phyloP scores from a whole-genome alignment of 2,329 filamentous ascomycete genomes.

The Phaeosphaeria sp. region DNA sequence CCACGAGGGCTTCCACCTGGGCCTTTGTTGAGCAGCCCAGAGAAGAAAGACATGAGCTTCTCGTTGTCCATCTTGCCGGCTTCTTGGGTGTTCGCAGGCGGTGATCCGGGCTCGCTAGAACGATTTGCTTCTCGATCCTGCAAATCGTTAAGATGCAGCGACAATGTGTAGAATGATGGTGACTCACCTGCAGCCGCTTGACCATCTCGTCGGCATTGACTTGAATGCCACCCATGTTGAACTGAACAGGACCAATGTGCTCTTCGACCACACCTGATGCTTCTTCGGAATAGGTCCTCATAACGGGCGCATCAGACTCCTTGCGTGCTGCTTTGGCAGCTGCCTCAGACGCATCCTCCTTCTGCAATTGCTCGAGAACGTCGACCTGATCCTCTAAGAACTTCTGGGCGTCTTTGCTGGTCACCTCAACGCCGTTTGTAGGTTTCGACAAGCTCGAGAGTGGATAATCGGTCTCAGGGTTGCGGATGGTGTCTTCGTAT shows the following conservation, averaged over 20 bases:
- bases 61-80: slow-evolving; percentile 48
- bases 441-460: slow-evolving; percentile 51
- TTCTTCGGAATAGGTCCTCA: slow-evolving; percentile 33
- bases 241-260: slow-evolving; percentile 92
- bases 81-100: slow-evolving; percentile 33
- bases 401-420: slow-evolving; percentile 75
- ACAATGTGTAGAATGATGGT: neutral
- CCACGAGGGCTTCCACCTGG: slow-evolving; percentile 35
- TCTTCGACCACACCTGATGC: slow-evolving; percentile 50
- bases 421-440: slow-evolving; percentile 63
- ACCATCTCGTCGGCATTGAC: slow-evolving; percentile 95
- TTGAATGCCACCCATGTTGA: slow-evolving; percentile 98
- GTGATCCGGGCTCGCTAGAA: slow-evolving; percentile 33
- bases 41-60: slow-evolving; percentile 49
- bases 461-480: slow-evolving; percentile 66
- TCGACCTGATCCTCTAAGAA: slow-evolving; percentile 80
- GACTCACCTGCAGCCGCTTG: slow-evolving; percentile 78
- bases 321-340: slow-evolving; percentile 48
- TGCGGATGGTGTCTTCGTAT: slow-evolving; percentile 81
- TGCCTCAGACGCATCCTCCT: slow-evolving; percentile 65
- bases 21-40: slow-evolving; percentile 45
- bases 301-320: slow-evolving; percentile 35
- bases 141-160: slow-evolving; percentile 15
- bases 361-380: slow-evolving; percentile 70
- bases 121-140: slow-evolving; percentile 49